phyloP scores from a whole-genome alignment of 345 rosid species.

The Sisymbrium irio region DNA sequence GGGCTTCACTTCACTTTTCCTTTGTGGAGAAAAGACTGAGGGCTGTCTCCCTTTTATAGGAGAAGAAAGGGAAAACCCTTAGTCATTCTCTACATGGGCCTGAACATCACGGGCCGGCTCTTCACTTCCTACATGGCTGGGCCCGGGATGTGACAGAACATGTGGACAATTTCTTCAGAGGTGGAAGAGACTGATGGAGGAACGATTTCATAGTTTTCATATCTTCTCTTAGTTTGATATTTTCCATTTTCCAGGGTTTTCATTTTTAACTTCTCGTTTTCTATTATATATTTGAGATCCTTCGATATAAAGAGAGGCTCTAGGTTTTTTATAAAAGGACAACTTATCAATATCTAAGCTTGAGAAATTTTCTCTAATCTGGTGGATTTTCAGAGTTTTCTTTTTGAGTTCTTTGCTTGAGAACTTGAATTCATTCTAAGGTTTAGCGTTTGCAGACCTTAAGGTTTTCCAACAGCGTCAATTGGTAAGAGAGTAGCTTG shows the following conservation, averaged over 20 bases:
- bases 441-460: not conserved
- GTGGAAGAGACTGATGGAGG: not conserved
- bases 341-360: not conserved
- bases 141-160: no score
- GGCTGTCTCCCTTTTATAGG: no score
- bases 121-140: no score
- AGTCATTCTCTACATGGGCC: no score
- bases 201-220: not conserved
- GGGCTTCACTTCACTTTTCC: no score
- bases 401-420: not conserved
- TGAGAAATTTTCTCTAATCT: not conserved
- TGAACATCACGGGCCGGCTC: no score
- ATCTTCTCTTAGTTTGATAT: not conserved
- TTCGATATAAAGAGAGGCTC: no score
- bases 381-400: not conserved
- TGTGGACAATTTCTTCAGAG: not conserved
- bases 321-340: no score
- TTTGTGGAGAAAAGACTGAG: no score
- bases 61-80: no score
- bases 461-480: not conserved
- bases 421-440: not conserved
- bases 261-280: not conserved
- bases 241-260: not conserved
- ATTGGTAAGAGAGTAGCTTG: no score
- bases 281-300: not conserved